Base-by-base conservation (phyloP, 768 basidiomycete genomes). In the Boletus sp. region DNA sequence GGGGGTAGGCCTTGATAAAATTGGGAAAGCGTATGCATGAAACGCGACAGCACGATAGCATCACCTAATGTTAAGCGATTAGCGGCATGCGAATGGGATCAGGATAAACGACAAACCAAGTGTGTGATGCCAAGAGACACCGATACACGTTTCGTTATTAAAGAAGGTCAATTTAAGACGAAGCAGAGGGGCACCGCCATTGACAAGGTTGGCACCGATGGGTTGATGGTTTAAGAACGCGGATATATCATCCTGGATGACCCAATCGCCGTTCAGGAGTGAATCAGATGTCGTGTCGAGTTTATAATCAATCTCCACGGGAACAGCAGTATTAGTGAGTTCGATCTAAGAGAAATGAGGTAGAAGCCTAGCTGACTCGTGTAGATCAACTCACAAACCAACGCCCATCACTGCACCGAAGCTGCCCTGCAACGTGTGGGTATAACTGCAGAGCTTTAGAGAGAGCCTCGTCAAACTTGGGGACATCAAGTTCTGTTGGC, bases 81-180 rank as follows among this genome's bases (percentile, higher is more conserved):
- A 62, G 39, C 34, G 27, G 13, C 0, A 14, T 17, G 15, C 13
- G 15, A 15, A 33, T 23, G 7, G 6, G 3, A 37, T 33, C 13
- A 41, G 7, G 5, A 25, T 37, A 50, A 38, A 17, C 15, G 19
- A 50, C 53, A 21, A 51, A 71, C 72, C 72, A 10, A 73, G 67
- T 10, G 62, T 60, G 41, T 73, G 72, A 41, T 73, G 63, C 72
- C 71, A 73, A 2, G 68, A 64, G n/a, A 73, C 56, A 19, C 67
- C 72, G 33, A 72, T 59, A 30, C 61, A 60, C 0, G 70, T 73
- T 50, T 70, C 61, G 2, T 41, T 25, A 5, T 49, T 50, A 8
- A 69, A 58, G 14, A 69, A 29, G 1, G 62, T 64, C 34, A 73
- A 23, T 41, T 72, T 73, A 35, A 72, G 43, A 37, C 62, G 62